Conservation (phyloP, 2,329 filamentous ascomycete genomes). For the Cladophialophora yegresii region DNA sequence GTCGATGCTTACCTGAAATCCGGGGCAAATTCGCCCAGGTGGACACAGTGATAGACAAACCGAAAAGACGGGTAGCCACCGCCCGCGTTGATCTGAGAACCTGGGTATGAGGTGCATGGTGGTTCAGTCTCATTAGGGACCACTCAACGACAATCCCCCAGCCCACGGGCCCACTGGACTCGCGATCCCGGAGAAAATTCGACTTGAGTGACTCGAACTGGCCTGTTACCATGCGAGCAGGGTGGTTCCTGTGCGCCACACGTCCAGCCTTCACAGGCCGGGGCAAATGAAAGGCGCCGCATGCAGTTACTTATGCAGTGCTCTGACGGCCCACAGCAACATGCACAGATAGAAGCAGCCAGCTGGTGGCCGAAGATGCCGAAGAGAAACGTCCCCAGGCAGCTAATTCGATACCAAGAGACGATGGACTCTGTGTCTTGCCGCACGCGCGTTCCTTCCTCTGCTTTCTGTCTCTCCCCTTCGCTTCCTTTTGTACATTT, state of each 20-base stretch:
- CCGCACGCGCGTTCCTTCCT: not conserved
- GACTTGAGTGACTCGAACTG: not conserved
- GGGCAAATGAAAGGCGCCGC: not conserved
- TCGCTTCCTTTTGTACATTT: not conserved
- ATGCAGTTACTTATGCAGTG: not conserved
- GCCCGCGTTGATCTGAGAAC: slow-evolving; percentile 27
- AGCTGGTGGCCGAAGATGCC: not conserved
- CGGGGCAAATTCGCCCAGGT: not conserved
- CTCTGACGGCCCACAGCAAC: not conserved
- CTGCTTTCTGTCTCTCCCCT: not conserved
- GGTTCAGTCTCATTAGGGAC: not conserved
- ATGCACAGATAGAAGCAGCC: not conserved
- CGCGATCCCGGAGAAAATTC: not conserved
- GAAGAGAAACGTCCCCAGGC: not conserved
- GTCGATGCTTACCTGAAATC: slow-evolving; percentile 17
- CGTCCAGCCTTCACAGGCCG: not conserved
- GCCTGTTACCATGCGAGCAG: not conserved
- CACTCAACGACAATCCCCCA: not conserved
- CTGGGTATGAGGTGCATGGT: slow-evolving; percentile 26
- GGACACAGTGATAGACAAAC: slow-evolving; percentile 2
- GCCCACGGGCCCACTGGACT: not conserved
- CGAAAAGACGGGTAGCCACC: not conserved
- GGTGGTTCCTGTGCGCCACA: not conserved
- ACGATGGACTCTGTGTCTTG: not conserved
- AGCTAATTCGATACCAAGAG: slow-evolving; percentile 5